These are phyloP conservation scores for Colletotrichum horii DNA, from an alignment of 2,329 filamentous ascomycete species.

Conservation along the genomic window DNA sequence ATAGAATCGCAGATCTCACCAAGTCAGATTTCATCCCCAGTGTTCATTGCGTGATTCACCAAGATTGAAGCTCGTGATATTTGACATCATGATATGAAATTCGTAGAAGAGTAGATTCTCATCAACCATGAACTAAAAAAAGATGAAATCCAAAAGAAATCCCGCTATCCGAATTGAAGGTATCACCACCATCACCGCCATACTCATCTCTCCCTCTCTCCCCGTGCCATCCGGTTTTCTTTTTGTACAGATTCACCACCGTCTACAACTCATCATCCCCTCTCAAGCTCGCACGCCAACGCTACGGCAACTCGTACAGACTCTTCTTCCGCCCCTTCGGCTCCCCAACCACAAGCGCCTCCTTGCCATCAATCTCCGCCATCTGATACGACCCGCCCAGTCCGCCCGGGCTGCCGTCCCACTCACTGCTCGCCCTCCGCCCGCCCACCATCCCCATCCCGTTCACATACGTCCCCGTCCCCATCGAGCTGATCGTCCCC, in stretches of 20 bases:
- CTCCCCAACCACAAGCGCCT: neutral
- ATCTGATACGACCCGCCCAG: constrained; percentile 4
- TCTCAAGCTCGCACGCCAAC: neutral
- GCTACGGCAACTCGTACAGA: constrained; percentile 12
- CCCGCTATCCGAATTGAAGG: constrained; percentile 7
- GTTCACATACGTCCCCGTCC: constrained; percentile 4
- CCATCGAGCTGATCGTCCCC: constrained; percentile 14
- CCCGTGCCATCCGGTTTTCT: neutral
- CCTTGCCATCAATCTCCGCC: constrained; percentile 17
- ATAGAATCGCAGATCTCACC: neutral
- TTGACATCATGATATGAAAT: neutral
- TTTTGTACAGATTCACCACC: neutral
- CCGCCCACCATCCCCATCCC: neutral
- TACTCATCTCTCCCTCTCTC: neutral
- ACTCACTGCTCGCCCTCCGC: constrained; percentile 6
- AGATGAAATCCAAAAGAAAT: neutral
- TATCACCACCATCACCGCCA: neutral
- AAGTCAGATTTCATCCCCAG: neutral
- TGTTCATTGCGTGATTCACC: neutral
- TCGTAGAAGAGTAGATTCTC: constrained; percentile 1
- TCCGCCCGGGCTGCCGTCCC: constrained; percentile 6
- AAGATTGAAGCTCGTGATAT: neutral
- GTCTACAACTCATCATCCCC: neutral
- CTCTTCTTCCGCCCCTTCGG: constrained; percentile 11
- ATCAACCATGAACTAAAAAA: neutral